Conservation (phyloP, 352 stramenopile species). For the Elongisporangium senticosum region DNA sequence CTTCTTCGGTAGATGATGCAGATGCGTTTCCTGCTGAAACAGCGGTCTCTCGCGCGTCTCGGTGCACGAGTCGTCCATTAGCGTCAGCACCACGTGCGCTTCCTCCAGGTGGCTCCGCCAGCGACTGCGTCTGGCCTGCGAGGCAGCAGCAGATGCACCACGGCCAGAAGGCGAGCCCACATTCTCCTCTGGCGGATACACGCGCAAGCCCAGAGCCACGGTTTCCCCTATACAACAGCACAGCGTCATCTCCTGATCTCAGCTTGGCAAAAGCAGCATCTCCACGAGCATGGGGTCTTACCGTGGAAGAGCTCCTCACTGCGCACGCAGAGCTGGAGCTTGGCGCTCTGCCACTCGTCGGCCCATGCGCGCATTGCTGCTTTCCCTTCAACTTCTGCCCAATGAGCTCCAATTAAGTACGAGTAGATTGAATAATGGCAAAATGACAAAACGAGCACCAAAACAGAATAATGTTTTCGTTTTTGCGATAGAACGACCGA, state of each 20-base stretch:
- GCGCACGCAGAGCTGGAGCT: slow-evolving; percentile 45
- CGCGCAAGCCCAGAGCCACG: slow-evolving; percentile 30
- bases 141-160: slow-evolving; percentile 9
- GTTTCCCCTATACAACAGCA: slow-evolving; percentile 25
- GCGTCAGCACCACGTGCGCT: slow-evolving; percentile 44
- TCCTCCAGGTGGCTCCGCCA: slow-evolving; percentile 40
- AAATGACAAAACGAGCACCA: background rate
- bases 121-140: slow-evolving; percentile 7
- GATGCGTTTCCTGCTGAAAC: slow-evolving; percentile 55
- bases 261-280: background rate
- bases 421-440: background rate
- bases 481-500: slow-evolving; percentile 1
- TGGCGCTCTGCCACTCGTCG: slow-evolving; percentile 62
- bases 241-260: background rate
- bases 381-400: background rate
- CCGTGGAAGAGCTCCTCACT: slow-evolving; percentile 58
- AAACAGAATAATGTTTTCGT: slow-evolving; percentile 1
- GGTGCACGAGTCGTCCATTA: slow-evolving; percentile 24
- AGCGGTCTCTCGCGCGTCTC: slow-evolving; percentile 22
- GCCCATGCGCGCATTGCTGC: slow-evolving; percentile 43
- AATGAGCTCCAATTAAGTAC: background rate
- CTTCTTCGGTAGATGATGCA: slow-evolving; percentile 18
- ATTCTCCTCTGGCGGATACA: slow-evolving; percentile 12
- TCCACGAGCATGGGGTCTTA: slow-evolving; percentile 8
- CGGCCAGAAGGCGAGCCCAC: slow-evolving; percentile 3